Percentiles rank a stretch among this genome's conserved stretches.
Evolutionary conservation across 139 green algal species (phyloP).

Genomic region (Closterium sp.): DNA sequence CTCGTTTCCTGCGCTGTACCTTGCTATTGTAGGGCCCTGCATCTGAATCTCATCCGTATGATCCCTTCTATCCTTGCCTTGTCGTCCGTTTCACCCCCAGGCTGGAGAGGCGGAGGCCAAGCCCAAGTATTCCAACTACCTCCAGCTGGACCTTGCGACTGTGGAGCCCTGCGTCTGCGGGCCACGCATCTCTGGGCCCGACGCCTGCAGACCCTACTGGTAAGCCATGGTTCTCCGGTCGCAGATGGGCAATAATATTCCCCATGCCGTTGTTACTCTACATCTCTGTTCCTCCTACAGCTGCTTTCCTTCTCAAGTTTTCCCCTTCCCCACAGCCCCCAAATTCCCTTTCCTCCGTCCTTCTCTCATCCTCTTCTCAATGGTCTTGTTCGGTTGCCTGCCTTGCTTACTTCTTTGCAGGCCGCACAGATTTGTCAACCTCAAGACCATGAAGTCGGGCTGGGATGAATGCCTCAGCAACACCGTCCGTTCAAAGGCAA

Average conservation of each 20-base stretch:
- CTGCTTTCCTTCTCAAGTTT: too few relatives aligned
- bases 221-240: too few relatives aligned
- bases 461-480: slow-evolving; percentile 43
- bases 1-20: slow-evolving; percentile 11
- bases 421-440: slow-evolving; percentile 25
- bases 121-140: slow-evolving; percentile 15
- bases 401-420: neutral
- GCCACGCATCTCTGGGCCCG: slow-evolving; percentile 15
- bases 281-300: neutral
- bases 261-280: neutral
- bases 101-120: slow-evolving; percentile 18
- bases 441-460: slow-evolving; percentile 40
- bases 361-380: too few relatives aligned
- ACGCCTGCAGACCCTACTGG: too few relatives aligned
- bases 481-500: slow-evolving; percentile 44
- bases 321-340: too few relatives aligned
- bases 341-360: too few relatives aligned
- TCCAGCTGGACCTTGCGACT: slow-evolving; percentile 29
- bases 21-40: slow-evolving; percentile 30
- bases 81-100: neutral
- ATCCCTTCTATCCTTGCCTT: neutral
- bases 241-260: too few relatives aligned
- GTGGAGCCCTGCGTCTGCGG: slow-evolving; percentile 41
- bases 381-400: too few relatives aligned
- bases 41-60: neutral